Base-by-base conservation (phyloP, 2,329 filamentous ascomycete genomes). In the Ceratocystis huliohia region DNA sequence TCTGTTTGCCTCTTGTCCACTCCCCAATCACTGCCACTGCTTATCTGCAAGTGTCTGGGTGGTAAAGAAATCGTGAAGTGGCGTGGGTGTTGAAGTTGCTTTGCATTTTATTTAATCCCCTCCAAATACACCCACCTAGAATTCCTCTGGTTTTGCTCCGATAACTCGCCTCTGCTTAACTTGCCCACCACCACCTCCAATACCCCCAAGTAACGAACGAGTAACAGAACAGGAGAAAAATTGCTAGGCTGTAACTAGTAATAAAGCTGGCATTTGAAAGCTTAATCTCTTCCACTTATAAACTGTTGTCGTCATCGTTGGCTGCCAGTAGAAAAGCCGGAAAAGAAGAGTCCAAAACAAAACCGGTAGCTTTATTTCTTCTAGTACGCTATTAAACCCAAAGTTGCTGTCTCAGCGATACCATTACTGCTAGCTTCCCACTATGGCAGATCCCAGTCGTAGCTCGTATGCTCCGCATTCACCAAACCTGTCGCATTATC, bases 371-470 rank as follows among this genome's bases (percentile, higher is more conserved):
- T 28, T 25, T 53, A 25, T 53, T 53, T 53, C 48, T 53, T 53
- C 22, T 28, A 53, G 8, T 28, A 10, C 48, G 10, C 48, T 25
- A 33, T 17, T 46, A 45, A 25, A 63, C 13, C 5, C 22, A 62
- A 44, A 62, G 37, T 44, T 41, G 22, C 28, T 8, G 20, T 45
- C 59, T 20, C n/a, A 25, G n/a, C 46, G 17, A 20, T 48, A 20
- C 46, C 20, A 48, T 22, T 25, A 28, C 33, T 46, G 30, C 28
- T 50, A 41, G 37, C 22, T 63, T 17, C 6, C n/a, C 61, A 63
- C 41, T 13, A 63, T 63, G 61, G 45, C 61, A n/a, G 44, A 63
- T 22, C 44, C 61, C n/a, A 28, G 61, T 15, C 44, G 61, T 33
- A n/a, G 33, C 30, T 63, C 61, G 7, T 33, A 63, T 48, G 28